phyloP scores from a whole-genome alignment of 2,329 filamentous ascomycete species.

The Arthrobotrys musiformis region DNA sequence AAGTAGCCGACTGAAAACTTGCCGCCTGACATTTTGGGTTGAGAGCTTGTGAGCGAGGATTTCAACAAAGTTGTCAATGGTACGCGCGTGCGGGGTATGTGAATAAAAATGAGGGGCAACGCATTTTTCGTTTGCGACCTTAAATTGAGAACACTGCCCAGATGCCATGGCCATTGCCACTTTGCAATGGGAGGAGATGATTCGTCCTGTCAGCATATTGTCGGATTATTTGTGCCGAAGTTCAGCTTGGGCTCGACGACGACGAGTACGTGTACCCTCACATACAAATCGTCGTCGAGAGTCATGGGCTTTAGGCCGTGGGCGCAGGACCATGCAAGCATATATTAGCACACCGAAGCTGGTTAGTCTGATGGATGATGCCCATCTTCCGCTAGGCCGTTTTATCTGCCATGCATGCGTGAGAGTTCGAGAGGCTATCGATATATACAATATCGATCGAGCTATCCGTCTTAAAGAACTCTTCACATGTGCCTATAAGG shows the following conservation, averaged over 20 bases:
- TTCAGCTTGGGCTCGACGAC: background rate
- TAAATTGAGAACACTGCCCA: too few species aligned
- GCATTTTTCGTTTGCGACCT: background rate
- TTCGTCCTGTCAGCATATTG: background rate
- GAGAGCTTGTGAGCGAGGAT: background rate
- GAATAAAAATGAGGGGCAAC: background rate
- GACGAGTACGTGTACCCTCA: background rate
- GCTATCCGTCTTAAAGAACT: too few species aligned
- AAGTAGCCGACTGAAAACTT: constrained; percentile 30
- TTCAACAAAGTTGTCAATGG: background rate
- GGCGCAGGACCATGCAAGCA: too few species aligned
- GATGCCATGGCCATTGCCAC: too few species aligned
- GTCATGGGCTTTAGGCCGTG: too few species aligned
- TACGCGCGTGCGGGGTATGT: constrained; percentile 9
- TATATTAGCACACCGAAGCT: too few species aligned
- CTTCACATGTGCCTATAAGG: too few species aligned
- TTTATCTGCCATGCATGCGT: too few species aligned
- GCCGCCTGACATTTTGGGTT: constrained; percentile 15
- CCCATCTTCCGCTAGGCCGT: too few species aligned
- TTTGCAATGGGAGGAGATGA: background rate
- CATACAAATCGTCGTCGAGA: background rate
- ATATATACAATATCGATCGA: too few species aligned
- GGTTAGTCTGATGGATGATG: too few species aligned
- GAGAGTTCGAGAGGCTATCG: too few species aligned
- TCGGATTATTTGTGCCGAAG: background rate